Evolutionary conservation across 176 grass and related monocot species (phyloP).

Genomic region (Lolium rigidum): DNA sequence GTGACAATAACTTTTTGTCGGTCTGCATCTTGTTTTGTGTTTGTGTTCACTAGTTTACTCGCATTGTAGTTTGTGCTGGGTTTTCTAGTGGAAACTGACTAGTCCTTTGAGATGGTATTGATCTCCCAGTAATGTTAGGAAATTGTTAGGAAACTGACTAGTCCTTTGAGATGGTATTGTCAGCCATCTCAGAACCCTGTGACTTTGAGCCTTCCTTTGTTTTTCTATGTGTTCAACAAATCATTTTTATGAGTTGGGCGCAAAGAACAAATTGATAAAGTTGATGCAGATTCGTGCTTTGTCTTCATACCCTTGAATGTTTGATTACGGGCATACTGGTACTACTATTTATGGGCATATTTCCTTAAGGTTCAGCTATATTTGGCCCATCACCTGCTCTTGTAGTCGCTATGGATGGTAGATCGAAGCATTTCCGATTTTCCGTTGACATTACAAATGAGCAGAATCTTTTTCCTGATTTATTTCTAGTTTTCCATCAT

Average conservation of each 20-base stretch:
- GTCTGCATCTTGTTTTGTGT: conserved; percentile 8
- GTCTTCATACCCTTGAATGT: neutral
- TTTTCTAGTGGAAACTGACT: neutral
- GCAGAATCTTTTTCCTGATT: conserved; percentile 30
- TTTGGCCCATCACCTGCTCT: conserved; percentile 28
- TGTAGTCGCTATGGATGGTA: conserved; percentile 1
- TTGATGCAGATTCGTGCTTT: conserved; percentile 14
- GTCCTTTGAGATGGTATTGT: neutral
- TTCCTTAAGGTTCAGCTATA: conserved; percentile 9
- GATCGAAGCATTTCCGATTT: neutral
- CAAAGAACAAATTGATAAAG: neutral
- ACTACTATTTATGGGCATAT: conserved; percentile 1
- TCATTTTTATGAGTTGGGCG: conserved; percentile 23
- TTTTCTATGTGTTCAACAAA: conserved; percentile 3
- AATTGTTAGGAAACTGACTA: neutral
- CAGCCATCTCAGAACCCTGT: conserved; percentile 22
- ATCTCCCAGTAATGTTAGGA: conserved; percentile 18
- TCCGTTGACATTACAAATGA: conserved; percentile 21
- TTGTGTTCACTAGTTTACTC: conserved; percentile 18
- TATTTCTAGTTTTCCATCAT: neutral
- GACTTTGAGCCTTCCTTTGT: neutral
- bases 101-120: conserved; percentile 8
- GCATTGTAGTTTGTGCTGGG: conserved; percentile 11
- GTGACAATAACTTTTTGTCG: neutral
- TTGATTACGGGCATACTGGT: conserved; percentile 10